These are phyloP conservation scores for Dothistroma pini DNA, from an alignment of 2,329 filamentous ascomycete genomes.

Conservation along the genomic window DNA sequence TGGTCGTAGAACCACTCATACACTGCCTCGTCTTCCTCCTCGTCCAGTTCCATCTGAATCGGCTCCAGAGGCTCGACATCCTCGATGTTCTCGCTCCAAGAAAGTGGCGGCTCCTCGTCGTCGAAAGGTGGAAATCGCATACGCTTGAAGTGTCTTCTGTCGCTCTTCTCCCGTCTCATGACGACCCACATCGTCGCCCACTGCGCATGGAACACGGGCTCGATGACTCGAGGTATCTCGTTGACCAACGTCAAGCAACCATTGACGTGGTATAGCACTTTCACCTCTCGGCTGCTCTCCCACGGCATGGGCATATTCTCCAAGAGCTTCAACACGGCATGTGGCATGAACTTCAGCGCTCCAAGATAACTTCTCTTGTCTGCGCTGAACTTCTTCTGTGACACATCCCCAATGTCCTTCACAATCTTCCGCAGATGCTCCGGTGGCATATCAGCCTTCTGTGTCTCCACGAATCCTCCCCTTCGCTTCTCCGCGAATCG, in stretches of 20 bases:
- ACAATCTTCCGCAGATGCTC: conserved; percentile 99
- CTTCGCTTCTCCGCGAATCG: conserved; percentile 97
- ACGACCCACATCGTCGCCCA: conserved; percentile 99
- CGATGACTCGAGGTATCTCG: conserved; percentile 92
- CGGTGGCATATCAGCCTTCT: conserved; percentile 97
- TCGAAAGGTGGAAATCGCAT: conserved; percentile 99
- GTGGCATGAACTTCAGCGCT: conserved; percentile 98
- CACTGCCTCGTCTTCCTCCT: conserved; percentile 84
- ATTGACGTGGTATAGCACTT: conserved; percentile 97
- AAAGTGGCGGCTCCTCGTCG: conserved; percentile 94
- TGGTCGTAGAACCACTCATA: conserved; percentile 99
- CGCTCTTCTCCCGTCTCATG: conserved; percentile 97
- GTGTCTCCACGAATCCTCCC: conserved; percentile 92
- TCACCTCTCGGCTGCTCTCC: conserved; percentile 94
- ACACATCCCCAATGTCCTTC: conserved; percentile 97
- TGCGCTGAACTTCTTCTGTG: conserved; percentile 98
- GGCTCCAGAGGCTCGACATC: conserved; percentile 96
- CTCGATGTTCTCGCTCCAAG: conserved; percentile 98
- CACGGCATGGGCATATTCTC: conserved; percentile 99
- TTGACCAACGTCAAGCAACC: conserved; percentile 96
- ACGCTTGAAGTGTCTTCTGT: conserved; percentile 91
- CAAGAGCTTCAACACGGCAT: conserved; percentile 91
- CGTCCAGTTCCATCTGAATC: conserved; percentile 97
- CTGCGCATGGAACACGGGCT: conserved; percentile 95
- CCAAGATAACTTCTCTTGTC: conserved; percentile 98